Conservation (phyloP, 2,329 filamentous ascomycete genomes). For the Cladosporium sp. region DNA sequence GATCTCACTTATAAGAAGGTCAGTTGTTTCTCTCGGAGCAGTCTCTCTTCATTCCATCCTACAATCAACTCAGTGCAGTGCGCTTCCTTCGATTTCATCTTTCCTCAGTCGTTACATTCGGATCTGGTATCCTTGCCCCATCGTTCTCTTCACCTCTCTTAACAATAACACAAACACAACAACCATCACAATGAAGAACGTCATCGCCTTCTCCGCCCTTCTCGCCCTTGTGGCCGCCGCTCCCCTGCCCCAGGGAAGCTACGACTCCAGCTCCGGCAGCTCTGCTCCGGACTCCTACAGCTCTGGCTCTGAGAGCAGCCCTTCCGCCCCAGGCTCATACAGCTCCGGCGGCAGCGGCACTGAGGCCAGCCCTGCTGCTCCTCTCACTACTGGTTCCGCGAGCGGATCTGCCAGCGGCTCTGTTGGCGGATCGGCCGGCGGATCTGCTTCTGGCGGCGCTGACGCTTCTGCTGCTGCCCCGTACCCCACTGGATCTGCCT, state of each 20-base stretch:
- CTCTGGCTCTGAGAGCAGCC: neutral
- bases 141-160: neutral
- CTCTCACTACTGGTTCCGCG: neutral
- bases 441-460: neutral
- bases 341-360: neutral
- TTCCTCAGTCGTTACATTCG: constrained; percentile 8
- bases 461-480: neutral
- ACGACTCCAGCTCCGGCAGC: constrained; percentile 1
- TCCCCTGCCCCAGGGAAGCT: constrained; percentile 4
- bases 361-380: constrained; percentile 5
- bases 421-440: neutral
- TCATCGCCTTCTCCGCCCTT: constrained; percentile 10
- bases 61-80: constrained; percentile 1
- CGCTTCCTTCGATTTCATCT: neutral
- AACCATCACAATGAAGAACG: constrained; percentile 6
- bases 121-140: constrained; percentile 8
- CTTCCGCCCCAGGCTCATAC: neutral
- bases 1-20: neutral
- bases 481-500: neutral
- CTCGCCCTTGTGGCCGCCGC: constrained; percentile 9
- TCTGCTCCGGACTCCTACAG: neutral
- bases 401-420: neutral
- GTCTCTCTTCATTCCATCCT: neutral
- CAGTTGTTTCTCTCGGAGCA: neutral
- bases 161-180: neutral